Conservation (phyloP, 2,329 filamentous ascomycete genomes). For the Aspergillus sp. region DNA sequence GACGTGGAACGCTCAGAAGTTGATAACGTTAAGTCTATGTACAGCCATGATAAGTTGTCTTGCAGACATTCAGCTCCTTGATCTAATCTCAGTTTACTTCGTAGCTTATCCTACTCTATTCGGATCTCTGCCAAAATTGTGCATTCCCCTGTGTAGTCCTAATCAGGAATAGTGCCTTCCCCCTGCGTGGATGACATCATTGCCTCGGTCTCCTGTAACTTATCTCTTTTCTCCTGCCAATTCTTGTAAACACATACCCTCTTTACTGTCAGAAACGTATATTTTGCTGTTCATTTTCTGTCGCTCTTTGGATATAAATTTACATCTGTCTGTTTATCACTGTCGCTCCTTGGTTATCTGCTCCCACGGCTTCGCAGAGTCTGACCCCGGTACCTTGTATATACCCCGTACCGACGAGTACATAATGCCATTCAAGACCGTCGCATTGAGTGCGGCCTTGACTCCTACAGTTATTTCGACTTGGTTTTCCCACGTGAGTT, state of each 20-base stretch:
- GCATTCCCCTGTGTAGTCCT: neutral
- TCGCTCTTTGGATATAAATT: too few relatives aligned
- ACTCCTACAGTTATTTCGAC: constrained; percentile 84
- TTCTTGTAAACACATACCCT: neutral
- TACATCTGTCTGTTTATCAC: too few relatives aligned
- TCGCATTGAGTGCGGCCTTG: constrained; percentile 73
- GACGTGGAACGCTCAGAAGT: too few relatives aligned
- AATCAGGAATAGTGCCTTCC: neutral
- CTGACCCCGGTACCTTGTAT: too few relatives aligned
- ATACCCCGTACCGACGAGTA: neutral
- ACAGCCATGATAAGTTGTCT: neutral
- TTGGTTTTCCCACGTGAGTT: constrained; percentile 72
- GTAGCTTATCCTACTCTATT: neutral
- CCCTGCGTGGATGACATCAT: neutral
- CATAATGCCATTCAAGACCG: constrained; percentile 64
- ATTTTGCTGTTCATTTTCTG: too few relatives aligned
- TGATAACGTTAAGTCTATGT: too few relatives aligned
- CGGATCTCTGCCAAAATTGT: neutral
- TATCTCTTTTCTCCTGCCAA: neutral
- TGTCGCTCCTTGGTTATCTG: neutral
- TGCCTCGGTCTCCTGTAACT: neutral
- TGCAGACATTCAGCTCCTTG: neutral
- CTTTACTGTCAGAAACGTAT: too few relatives aligned
- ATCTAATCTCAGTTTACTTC: neutral
- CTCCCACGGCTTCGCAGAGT: neutral